Base-by-base conservation (phyloP, 2,329 filamentous ascomycete species). In the Zasmidium cellare region DNA sequence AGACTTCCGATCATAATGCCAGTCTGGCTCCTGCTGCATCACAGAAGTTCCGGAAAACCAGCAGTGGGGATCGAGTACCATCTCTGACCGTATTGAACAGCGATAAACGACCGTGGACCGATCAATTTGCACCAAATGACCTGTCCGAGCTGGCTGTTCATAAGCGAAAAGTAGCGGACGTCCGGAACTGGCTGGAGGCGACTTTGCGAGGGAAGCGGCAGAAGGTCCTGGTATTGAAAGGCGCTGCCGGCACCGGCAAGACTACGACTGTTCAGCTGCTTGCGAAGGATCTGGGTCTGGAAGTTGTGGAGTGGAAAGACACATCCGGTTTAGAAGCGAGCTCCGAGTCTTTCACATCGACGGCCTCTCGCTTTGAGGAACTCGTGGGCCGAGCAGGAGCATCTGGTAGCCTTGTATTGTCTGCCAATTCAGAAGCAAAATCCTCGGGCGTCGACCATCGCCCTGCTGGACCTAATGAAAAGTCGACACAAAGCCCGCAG, bases 231-330 rank as follows among this genome's bases (percentile, higher is more conserved):
- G 81, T 99, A 24, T 79, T 99, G 46, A 96, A 96, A 74, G 94
- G 94, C 11, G 87, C 92, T 31, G 92, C 94, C 45, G 94, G 94
- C 19, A 90, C 90, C 31, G 94, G 91, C 25, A 99, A 99, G 76
- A 97, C 94, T 0, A 92, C 91, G 0, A 96, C 93, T 0, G 71
- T 97, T 53, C 84, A 84, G 11, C 78, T 96, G 20, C 81, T 99
- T 35, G 88, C 92, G 3, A 85, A 85, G 62, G 85, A 89, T n/a
- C 79, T 97, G 78, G 84, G 82, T 1, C 87, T 89, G 59, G 85
- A 92, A 61, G 77, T 97, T 25, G 78, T 94, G 28, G 92, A 97
- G 74, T 99, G 94, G 94, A 89, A 86, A 70, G 97, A 96, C 71
- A 92, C 93, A 1, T 80, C 84, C 1, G 84, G 82, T 1, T 83